phyloP scores from a whole-genome alignment of 768 basidiomycete genomes.

The Candolleomyces efflorescens region DNA sequence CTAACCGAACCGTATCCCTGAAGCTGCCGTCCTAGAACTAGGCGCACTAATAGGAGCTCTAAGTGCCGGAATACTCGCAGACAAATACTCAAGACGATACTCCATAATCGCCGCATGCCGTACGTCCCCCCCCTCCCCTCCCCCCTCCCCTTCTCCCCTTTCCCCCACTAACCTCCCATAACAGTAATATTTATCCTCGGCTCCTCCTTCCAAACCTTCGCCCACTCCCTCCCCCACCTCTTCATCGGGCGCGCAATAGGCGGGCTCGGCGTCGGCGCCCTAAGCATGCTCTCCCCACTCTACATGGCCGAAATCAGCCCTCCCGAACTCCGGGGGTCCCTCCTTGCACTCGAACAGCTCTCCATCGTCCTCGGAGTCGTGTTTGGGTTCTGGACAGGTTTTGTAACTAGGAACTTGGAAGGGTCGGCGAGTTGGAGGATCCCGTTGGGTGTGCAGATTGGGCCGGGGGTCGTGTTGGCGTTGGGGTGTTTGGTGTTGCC shows the following conservation, averaged over 20 bases:
- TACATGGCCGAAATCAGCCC: slow-evolving; percentile 86
- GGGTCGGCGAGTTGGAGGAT: slow-evolving; percentile 73
- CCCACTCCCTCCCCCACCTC: slow-evolving; percentile 51
- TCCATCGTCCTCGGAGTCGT: slow-evolving; percentile 81
- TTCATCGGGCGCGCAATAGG: slow-evolving; percentile 71
- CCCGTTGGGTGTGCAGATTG: slow-evolving; percentile 66
- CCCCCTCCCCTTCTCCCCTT: neutral
- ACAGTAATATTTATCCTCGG: slow-evolving; percentile 70
- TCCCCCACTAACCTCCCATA: too few relatives aligned
- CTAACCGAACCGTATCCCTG: neutral
- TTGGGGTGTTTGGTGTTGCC: slow-evolving; percentile 59
- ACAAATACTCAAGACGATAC: slow-evolving; percentile 60
- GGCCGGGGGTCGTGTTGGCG: slow-evolving; percentile 64
- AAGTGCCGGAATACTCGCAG: slow-evolving; percentile 60
- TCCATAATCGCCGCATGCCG: slow-evolving; percentile 68
- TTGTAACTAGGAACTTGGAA: slow-evolving; percentile 62
- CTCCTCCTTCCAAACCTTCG: slow-evolving; percentile 62
- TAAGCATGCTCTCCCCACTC: slow-evolving; percentile 75
- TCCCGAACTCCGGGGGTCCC: slow-evolving; percentile 73
- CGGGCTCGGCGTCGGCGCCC: slow-evolving; percentile 75
- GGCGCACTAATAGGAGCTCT: slow-evolving; percentile 79
- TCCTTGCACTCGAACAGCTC: slow-evolving; percentile 77
- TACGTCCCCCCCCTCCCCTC: slow-evolving; percentile 26
- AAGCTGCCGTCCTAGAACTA: slow-evolving; percentile 75
- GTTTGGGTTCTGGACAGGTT: slow-evolving; percentile 81